A percentile compares a stretch with the other conserved stretches of the same genome.
These are phyloP conservation scores for Ascochyta lentis DNA, from an alignment of 2,329 filamentous ascomycete genomes.

Conservation along the genomic window DNA sequence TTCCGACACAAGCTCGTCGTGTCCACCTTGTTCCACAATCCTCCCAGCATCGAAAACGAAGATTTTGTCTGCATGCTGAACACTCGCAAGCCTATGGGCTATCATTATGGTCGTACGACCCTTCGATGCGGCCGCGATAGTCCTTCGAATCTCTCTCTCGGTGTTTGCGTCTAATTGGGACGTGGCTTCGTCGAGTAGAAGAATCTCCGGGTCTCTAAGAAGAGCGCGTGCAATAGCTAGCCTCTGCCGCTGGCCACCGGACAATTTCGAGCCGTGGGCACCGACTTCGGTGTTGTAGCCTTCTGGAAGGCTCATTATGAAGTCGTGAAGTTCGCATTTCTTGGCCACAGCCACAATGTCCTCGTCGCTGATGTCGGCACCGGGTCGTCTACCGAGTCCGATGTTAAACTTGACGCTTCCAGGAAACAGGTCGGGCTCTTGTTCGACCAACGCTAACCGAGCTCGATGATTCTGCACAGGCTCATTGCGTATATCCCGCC, in stretches of 20 bases:
- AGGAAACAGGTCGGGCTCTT: constrained; percentile 56
- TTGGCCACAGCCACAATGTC: constrained; percentile 47
- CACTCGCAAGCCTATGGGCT: constrained; percentile 77
- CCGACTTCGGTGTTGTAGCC: constrained; percentile 57
- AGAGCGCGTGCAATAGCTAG: constrained; percentile 56
- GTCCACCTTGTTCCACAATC: constrained; percentile 67
- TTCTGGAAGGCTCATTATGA: constrained; percentile 56
- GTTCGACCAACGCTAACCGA: constrained; percentile 52
- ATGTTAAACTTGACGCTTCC: constrained; percentile 55
- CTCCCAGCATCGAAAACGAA: constrained; percentile 75
- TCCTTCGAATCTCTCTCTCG: constrained; percentile 52
- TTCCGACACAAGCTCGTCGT: constrained; percentile 61
- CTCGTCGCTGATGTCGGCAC: constrained; percentile 29
- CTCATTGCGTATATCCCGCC: constrained; percentile 50
- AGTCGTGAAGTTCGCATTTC: constrained; percentile 55
- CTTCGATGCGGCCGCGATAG: constrained; percentile 50
- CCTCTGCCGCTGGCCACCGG: constrained; percentile 56
- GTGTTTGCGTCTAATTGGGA: constrained; percentile 56
- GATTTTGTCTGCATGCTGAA: constrained; percentile 81
- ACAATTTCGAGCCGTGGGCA: constrained; percentile 52
- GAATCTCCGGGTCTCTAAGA: constrained; percentile 54
- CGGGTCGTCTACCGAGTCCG: constrained; percentile 47
- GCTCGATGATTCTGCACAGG: constrained; percentile 48
- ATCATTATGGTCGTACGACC: constrained; percentile 73
- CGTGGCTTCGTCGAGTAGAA: constrained; percentile 57